Evolutionary conservation across 441 rosid species (phyloP).

Genomic region (Aquilaria agallochum): DNA sequence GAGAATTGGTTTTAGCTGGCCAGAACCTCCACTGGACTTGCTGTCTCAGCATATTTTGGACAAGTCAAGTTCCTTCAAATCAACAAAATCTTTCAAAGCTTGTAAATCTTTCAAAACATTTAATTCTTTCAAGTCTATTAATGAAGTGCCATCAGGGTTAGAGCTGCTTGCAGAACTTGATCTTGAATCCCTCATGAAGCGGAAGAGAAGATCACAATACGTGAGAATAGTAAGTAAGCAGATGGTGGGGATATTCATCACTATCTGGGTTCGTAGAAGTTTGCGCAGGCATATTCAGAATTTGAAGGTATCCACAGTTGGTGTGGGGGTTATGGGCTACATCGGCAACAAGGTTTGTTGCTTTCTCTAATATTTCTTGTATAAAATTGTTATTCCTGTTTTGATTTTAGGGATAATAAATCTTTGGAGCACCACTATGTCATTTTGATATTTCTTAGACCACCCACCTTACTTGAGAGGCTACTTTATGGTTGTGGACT

Average conservation of each 20-base stretch:
- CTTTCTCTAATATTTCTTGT: constrained; percentile 14
- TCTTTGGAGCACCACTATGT: neutral
- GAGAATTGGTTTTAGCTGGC: constrained; percentile 87
- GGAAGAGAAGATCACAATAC: constrained; percentile 64
- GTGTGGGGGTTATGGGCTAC: constrained; percentile 97
- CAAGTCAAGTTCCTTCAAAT: constrained; percentile 56
- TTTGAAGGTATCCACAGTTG: constrained; percentile 84
- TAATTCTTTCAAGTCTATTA: constrained; percentile 58
- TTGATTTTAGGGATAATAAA: neutral
- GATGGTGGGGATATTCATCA: constrained; percentile 90
- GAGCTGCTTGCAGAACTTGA: constrained; percentile 62
- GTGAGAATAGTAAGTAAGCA: constrained; percentile 90
- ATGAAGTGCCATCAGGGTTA: constrained; percentile 34
- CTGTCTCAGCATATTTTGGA: constrained; percentile 57
- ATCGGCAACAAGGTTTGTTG: constrained; percentile 87
- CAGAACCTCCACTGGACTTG: constrained; percentile 73
- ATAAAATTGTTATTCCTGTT: neutral
- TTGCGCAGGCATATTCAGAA: constrained; percentile 82
- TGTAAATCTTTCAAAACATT: constrained; percentile 51
- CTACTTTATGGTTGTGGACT: neutral
- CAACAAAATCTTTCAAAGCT: constrained; percentile 45
- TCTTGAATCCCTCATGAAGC: constrained; percentile 60
- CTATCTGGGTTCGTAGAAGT: constrained; percentile 89
- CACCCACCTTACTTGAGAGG: too few relatives aligned
- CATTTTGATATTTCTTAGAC: neutral